phyloP scores from a whole-genome alignment of 1,139 yeast species.

The Kurtzmaniella quercitrusa region DNA sequence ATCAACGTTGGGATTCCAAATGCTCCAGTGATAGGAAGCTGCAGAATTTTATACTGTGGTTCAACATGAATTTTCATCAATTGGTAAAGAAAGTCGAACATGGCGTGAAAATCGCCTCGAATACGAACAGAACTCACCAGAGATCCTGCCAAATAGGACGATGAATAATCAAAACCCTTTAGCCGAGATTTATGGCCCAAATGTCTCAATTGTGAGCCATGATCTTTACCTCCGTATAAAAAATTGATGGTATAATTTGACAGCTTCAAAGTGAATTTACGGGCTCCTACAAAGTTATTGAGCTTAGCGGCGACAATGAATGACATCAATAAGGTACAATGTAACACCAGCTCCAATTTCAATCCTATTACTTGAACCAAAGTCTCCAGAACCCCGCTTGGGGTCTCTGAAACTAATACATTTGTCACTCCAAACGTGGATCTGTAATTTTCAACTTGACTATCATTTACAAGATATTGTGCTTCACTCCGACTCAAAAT shows the following conservation, averaged over 20 bases:
- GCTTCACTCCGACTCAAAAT: constrained; percentile 19
- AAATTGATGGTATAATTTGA: constrained; percentile 17
- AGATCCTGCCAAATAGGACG: constrained; percentile 10
- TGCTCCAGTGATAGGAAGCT: constrained; percentile 19
- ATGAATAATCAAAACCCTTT: constrained; percentile 10
- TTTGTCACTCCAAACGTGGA: constrained; percentile 18
- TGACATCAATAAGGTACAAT: constrained; percentile 20
- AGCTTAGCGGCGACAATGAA: constrained; percentile 20
- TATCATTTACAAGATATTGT: constrained; percentile 16
- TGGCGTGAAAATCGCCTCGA: constrained; percentile 18
- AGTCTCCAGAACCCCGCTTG: constrained; percentile 27
- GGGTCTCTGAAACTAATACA: constrained; percentile 16
- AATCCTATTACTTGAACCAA: constrained; percentile 25
- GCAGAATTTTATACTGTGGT: constrained; percentile 3
- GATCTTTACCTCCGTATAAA: constrained; percentile 5
- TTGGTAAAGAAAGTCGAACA: constrained; percentile 9
- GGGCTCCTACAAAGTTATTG: constrained; percentile 19
- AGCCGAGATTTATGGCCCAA: neutral
- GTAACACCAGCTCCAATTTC: constrained; percentile 13
- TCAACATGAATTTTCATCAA: neutral
- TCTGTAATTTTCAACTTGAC: constrained; percentile 9
- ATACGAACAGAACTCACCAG: constrained; percentile 10
- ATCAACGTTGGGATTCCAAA: constrained; percentile 24
- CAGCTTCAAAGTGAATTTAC: constrained; percentile 28
- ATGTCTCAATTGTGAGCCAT: neutral